Conservation (phyloP, 176 grass and related monocot genomes). For the Chloris gayana region DNA sequence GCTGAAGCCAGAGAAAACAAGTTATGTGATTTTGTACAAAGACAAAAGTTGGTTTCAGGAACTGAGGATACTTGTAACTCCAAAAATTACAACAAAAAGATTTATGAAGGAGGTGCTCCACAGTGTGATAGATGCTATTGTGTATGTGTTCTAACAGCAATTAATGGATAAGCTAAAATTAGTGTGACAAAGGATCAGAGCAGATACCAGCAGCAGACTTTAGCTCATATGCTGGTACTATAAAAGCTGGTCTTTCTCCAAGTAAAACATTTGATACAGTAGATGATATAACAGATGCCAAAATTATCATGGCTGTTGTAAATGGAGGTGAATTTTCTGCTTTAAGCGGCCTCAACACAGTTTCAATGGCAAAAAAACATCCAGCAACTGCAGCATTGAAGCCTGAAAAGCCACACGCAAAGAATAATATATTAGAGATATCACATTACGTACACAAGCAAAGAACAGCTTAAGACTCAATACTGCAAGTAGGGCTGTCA, state of each 20-base stretch:
- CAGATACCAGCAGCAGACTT: slow-evolving; percentile 95
- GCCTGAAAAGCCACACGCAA: slow-evolving; percentile 56
- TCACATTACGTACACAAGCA: neutral
- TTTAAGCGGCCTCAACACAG: slow-evolving; percentile 90
- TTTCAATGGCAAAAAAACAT: slow-evolving; percentile 96
- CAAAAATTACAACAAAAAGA: neutral
- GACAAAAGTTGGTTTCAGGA: neutral
- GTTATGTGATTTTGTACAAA: neutral
- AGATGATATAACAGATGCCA: slow-evolving; percentile 96
- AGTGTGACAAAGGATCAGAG: slow-evolving; percentile 39
- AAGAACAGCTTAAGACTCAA: neutral
- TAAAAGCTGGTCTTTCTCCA: slow-evolving; percentile 93
- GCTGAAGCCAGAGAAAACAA: neutral
- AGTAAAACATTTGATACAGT: slow-evolving; percentile 97
- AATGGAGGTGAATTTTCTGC: slow-evolving; percentile 99
- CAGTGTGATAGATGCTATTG: slow-evolving; percentile 3
- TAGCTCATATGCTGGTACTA: slow-evolving; percentile 87
- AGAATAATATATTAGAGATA: slow-evolving; percentile 22
- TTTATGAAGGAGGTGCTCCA: neutral
- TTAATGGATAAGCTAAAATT: slow-evolving; percentile 27
- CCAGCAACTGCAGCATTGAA: slow-evolving; percentile 98
- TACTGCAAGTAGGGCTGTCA: neutral
- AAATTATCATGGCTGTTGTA: slow-evolving; percentile 96
- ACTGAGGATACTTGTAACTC: neutral
- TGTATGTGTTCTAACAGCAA: neutral